Conservation (phyloP, 2,329 filamentous ascomycete genomes). For the Lecanicillium sp. region DNA sequence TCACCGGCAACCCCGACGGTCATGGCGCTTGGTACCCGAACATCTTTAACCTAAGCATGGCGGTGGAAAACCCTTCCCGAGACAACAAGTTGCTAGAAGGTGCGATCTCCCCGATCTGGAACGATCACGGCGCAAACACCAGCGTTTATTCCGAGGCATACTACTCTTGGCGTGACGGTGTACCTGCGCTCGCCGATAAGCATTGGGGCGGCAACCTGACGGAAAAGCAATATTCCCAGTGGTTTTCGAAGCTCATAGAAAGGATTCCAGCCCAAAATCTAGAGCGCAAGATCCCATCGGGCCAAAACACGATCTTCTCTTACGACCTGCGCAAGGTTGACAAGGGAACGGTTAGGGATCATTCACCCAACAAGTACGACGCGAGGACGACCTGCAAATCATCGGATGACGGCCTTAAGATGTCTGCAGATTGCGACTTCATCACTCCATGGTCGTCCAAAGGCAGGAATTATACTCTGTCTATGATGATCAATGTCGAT, state of each 20-base stretch:
- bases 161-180: conserved; percentile 21
- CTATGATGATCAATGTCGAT: conserved; percentile 34
- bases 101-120: conserved; percentile 21
- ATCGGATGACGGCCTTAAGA: conserved; percentile 22
- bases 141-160: conserved; percentile 22
- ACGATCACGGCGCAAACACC: conserved; percentile 21
- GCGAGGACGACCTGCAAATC: conserved; percentile 33
- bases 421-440: conserved; percentile 35
- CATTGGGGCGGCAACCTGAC: conserved; percentile 22
- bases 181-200: conserved; percentile 22
- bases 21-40: conserved; percentile 18
- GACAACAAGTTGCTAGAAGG: conserved; percentile 17
- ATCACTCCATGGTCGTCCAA: conserved; percentile 45
- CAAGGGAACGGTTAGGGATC: conserved; percentile 13
- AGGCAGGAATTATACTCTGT: conserved; percentile 50
- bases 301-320: conserved; percentile 17
- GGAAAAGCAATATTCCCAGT: conserved; percentile 8
- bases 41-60: conserved; percentile 19
- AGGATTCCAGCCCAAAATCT: conserved; percentile 20
- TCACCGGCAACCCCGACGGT: conserved; percentile 22
- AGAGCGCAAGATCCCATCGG: conserved; percentile 17
- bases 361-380: conserved; percentile 19
- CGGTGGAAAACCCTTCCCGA: conserved; percentile 16
- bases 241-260: conserved; percentile 16
- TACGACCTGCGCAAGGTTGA: conserved; percentile 18